A percentile compares a stretch with the other conserved stretches of the same genome.
phyloP scores from a whole-genome alignment of 2,329 filamentous ascomycete genomes.

The Helotiales sp. region DNA sequence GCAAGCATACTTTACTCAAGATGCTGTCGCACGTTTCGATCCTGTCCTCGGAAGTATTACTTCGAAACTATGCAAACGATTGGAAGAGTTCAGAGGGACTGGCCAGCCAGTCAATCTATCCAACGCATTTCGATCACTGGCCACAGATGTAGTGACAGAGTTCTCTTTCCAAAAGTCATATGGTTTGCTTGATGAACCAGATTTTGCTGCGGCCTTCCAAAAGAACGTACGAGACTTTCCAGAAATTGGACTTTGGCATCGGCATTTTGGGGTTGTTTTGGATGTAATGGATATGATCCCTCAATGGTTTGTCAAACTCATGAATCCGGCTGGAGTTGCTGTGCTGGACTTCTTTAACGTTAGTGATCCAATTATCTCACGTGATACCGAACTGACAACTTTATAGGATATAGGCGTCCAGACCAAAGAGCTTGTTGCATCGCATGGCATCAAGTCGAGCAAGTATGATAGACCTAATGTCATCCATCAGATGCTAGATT shows the following conservation, averaged over 20 bases:
- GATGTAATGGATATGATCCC: conserved; percentile 7
- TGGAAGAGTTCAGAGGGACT: conserved; percentile 12
- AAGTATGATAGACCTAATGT: conserved; percentile 3
- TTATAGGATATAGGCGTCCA: conserved; percentile 5
- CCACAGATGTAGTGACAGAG: conserved; percentile 20
- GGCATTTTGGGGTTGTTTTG: conserved; percentile 13
- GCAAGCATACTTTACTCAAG: conserved; percentile 14
- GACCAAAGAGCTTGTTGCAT: conserved; percentile 3
- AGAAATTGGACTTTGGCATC: conserved; percentile 18
- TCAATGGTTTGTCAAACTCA: conserved; percentile 3
- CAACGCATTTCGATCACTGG: conserved; percentile 17
- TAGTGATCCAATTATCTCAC: not conserved
- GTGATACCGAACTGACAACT: not conserved
- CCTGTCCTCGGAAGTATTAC: conserved; percentile 4
- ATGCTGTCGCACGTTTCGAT: conserved; percentile 13
- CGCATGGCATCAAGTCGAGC: not conserved
- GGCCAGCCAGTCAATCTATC: conserved; percentile 17
- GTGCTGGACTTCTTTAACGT: conserved; percentile 7
- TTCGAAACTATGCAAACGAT: conserved; percentile 6
- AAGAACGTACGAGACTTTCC: conserved; percentile 11
- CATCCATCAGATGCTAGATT: conserved; percentile 21
- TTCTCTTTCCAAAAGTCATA: conserved; percentile 17
- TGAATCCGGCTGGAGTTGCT: conserved; percentile 3
- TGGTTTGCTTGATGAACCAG: conserved; percentile 10
- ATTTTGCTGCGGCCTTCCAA: conserved; percentile 17